phyloP scores from a whole-genome alignment of 352 stramenopile genomes.

The Pythium diclinum region DNA sequence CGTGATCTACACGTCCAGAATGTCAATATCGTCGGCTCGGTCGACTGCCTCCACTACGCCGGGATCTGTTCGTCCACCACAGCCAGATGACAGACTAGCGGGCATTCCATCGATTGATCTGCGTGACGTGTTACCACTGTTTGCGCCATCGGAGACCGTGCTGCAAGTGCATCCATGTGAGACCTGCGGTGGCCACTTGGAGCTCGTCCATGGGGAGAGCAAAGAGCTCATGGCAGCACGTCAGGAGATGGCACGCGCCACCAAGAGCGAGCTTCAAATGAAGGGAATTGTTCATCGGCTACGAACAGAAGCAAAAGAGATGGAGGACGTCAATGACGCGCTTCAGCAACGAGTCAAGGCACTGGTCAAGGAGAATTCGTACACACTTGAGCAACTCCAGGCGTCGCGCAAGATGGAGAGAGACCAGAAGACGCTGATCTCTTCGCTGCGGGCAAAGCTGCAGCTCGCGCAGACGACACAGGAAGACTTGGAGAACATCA shows the following conservation, averaged over 20 bases:
- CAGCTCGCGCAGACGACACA: slow-evolving; percentile 61
- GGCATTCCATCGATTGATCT: slow-evolving; percentile 72
- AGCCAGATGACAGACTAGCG: slow-evolving; percentile 41
- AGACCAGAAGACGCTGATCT: slow-evolving; percentile 66
- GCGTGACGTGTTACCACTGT: slow-evolving; percentile 60
- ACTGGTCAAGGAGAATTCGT: slow-evolving; percentile 74
- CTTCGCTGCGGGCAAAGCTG: slow-evolving; percentile 62
- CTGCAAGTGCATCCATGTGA: slow-evolving; percentile 77
- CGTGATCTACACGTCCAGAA: neutral
- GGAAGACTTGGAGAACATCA: slow-evolving; percentile 61
- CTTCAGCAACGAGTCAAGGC: slow-evolving; percentile 74
- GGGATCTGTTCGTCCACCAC: neutral
- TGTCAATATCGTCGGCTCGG: slow-evolving; percentile 20
- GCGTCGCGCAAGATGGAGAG: slow-evolving; percentile 64
- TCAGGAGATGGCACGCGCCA: slow-evolving; percentile 57
- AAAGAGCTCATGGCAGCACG: slow-evolving; percentile 64
- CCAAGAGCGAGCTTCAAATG: slow-evolving; percentile 78
- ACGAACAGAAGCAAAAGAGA: slow-evolving; percentile 62
- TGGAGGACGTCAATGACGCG: slow-evolving; percentile 69
- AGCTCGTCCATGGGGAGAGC: slow-evolving; percentile 80
- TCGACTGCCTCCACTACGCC: slow-evolving; percentile 17
- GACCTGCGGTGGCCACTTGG: slow-evolving; percentile 62
- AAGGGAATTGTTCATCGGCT: slow-evolving; percentile 58
- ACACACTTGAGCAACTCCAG: slow-evolving; percentile 75
- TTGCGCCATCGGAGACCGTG: slow-evolving; percentile 67